Percentiles rank a stretch among this genome's conserved stretches.
Conservation (phyloP, 2,329 filamentous ascomycete genomes). For the Seiridium unicorne region DNA sequence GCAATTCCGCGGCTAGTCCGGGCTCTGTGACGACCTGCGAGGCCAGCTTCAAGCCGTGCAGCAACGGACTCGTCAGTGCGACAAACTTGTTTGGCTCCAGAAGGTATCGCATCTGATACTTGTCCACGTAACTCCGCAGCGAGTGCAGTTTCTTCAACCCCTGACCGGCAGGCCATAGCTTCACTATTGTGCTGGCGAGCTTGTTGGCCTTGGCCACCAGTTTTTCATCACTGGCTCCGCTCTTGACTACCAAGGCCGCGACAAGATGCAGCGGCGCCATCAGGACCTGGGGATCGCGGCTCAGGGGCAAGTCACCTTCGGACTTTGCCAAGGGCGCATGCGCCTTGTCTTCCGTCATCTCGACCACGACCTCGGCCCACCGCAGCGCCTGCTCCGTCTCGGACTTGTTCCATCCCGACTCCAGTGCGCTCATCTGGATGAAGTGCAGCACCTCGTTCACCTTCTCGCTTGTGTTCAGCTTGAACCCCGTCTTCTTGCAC, state of each 20-base stretch:
- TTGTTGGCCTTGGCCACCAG: conserved; percentile 32
- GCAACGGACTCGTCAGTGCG: conserved; percentile 31
- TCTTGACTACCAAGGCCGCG: conserved; percentile 35
- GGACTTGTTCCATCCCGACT: conserved; percentile 29
- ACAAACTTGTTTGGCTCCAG: conserved; percentile 32
- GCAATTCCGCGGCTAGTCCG: conserved; percentile 34
- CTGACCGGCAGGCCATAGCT: conserved; percentile 38
- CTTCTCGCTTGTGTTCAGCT: conserved; percentile 38
- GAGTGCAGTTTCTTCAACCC: conserved; percentile 36
- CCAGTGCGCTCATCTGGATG: conserved; percentile 41
- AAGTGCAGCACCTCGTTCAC: conserved; percentile 36
- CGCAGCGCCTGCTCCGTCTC: conserved; percentile 40
- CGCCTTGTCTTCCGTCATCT: conserved; percentile 43
- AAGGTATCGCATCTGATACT: conserved; percentile 30
- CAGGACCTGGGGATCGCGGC: conserved; percentile 42
- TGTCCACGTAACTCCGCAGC: conserved; percentile 23
- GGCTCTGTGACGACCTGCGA: conserved; percentile 36
- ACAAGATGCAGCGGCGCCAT: conserved; percentile 41
- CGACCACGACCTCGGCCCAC: conserved; percentile 46
- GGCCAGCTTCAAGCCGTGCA: conserved; percentile 45
- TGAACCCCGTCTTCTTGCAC: conserved; percentile 43
- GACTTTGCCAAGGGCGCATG: conserved; percentile 27
- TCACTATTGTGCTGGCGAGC: conserved; percentile 34
- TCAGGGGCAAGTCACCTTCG: conserved; percentile 26
- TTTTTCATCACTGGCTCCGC: conserved; percentile 20